Percentiles rank a stretch among this genome's conserved stretches.
Evolutionary conservation across 805 yeast species (phyloP).

Genomic region (Wilhelminamyces savonicus): DNA sequence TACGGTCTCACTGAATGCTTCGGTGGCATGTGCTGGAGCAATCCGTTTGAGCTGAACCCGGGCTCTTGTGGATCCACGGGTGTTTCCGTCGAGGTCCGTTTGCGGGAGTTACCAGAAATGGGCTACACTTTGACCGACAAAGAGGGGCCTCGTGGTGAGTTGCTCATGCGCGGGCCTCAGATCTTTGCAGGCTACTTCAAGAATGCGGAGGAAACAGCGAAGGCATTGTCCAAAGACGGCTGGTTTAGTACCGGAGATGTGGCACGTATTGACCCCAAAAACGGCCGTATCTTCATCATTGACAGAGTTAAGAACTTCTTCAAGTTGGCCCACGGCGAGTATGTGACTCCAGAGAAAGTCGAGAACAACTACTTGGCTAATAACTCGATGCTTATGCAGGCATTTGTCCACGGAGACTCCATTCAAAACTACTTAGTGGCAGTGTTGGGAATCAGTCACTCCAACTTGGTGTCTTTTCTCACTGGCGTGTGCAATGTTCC

Average conservation of each 20-base stretch:
- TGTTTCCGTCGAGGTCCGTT: constrained; percentile 12
- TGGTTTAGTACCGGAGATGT: constrained; percentile 27
- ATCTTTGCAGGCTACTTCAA: constrained; percentile 18
- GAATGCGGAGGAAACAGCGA: constrained; percentile 17
- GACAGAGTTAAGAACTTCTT: constrained; percentile 14
- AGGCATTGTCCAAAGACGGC: constrained; percentile 14
- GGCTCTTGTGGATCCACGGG: constrained; percentile 20
- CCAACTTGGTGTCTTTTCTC: no score
- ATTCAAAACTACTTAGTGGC: constrained; percentile 18
- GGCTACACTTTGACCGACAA: constrained; percentile 14
- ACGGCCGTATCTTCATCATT: constrained; percentile 8
- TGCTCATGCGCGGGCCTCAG: constrained; percentile 21
- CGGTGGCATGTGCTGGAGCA: constrained; percentile 14
- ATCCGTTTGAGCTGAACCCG: constrained; percentile 13
- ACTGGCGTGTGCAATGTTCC: no score
- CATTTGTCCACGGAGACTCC: constrained; percentile 29
- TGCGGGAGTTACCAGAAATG: constrained; percentile 19
- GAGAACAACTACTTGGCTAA: constrained; percentile 9
- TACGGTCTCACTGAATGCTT: constrained; percentile 29
- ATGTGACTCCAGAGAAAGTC: constrained; percentile 12
- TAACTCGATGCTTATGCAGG: constrained; percentile 18
- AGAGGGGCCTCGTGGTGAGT: constrained; percentile 22
- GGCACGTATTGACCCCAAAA: constrained; percentile 25
- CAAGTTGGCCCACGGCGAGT: constrained; percentile 15
- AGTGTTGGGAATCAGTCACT: constrained; percentile 28